Conservation (phyloP, 2,329 filamentous ascomycete species). For the Apiospora hydei region DNA sequence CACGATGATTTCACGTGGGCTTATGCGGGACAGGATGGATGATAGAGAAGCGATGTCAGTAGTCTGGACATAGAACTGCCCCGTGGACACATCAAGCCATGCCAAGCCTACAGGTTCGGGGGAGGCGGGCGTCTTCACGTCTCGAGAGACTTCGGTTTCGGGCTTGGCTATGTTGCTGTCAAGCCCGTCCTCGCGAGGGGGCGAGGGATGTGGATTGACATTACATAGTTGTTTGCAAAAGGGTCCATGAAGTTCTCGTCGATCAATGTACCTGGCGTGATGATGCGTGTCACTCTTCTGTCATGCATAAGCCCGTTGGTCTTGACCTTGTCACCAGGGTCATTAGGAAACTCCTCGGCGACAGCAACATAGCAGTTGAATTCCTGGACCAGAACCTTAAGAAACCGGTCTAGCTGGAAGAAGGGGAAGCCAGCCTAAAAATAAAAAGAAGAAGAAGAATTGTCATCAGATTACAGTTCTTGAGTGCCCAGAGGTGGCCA, state of each 20-base stretch:
- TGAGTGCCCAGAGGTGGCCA: constrained; percentile 23
- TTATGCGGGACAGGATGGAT: constrained; percentile 83
- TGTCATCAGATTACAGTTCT: constrained; percentile 32
- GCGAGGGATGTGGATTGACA: constrained; percentile 71
- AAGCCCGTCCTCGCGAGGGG: background rate
- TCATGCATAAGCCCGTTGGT: constrained; percentile 84
- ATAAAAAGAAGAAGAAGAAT: constrained; percentile 20
- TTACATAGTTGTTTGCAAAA: constrained; percentile 89
- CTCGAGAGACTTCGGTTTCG: constrained; percentile 25
- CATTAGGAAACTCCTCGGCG: constrained; percentile 88
- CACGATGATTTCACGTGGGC: constrained; percentile 84
- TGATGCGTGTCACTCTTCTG: constrained; percentile 82
- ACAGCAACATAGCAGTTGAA: constrained; percentile 90
- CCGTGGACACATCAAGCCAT: constrained; percentile 95
- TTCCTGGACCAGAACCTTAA: constrained; percentile 93
- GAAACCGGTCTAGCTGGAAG: constrained; percentile 88
- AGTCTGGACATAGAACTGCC: constrained; percentile 87
- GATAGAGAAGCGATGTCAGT: constrained; percentile 75
- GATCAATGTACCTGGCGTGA: constrained; percentile 94
- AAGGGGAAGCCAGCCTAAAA: constrained; percentile 86
- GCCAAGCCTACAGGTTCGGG: constrained; percentile 67
- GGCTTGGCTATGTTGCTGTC: constrained; percentile 32
- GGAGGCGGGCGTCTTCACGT: constrained; percentile 28
- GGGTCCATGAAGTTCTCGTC: constrained; percentile 98
- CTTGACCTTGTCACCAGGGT: constrained; percentile 72